Percentiles rank a stretch among this genome's conserved stretches.
Evolutionary conservation across 441 rosid species (phyloP).

Genomic region (Pelargonium cotyledonis): DNA sequence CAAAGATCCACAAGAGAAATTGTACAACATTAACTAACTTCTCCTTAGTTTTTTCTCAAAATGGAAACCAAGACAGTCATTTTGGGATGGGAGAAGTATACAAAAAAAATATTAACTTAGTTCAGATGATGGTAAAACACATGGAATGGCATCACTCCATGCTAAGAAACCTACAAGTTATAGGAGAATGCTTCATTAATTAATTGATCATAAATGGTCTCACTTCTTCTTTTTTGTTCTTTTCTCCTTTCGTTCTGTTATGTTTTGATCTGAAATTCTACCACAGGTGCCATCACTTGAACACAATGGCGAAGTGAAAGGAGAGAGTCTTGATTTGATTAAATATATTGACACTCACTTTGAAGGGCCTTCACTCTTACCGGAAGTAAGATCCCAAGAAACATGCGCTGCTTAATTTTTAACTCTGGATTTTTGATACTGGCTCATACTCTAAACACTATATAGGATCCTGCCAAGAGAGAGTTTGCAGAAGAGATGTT

Average conservation of each 20-base stretch:
- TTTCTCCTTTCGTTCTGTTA: not conserved
- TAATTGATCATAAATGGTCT: not conserved
- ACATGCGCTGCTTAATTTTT: slow-evolving; percentile 15
- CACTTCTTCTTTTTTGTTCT: not conserved
- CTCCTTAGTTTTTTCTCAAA: too few relatives aligned
- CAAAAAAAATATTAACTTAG: not conserved
- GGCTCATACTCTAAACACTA: slow-evolving; percentile 8
- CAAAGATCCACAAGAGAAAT: too few relatives aligned
- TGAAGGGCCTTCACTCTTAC: slow-evolving; percentile 69
- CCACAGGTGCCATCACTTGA: slow-evolving; percentile 70
- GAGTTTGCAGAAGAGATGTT: slow-evolving; percentile 61
- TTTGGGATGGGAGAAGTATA: not conserved
- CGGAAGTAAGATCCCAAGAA: slow-evolving; percentile 39
- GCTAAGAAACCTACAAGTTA: too few relatives aligned
- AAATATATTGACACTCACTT: slow-evolving; percentile 66
- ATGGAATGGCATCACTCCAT: too few relatives aligned
- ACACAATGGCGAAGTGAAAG: slow-evolving; percentile 54
- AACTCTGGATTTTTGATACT: slow-evolving; percentile 1
- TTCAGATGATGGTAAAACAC: not conserved
- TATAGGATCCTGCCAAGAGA: slow-evolving; percentile 57
- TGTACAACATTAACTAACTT: too few relatives aligned
- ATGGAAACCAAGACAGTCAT: too few relatives aligned
- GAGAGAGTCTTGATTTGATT: slow-evolving; percentile 75
- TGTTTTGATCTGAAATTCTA: slow-evolving; percentile 3
- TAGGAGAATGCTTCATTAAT: not conserved